phyloP scores from a whole-genome alignment of 257 asterid genomes.

The Capsicum pubescens region DNA sequence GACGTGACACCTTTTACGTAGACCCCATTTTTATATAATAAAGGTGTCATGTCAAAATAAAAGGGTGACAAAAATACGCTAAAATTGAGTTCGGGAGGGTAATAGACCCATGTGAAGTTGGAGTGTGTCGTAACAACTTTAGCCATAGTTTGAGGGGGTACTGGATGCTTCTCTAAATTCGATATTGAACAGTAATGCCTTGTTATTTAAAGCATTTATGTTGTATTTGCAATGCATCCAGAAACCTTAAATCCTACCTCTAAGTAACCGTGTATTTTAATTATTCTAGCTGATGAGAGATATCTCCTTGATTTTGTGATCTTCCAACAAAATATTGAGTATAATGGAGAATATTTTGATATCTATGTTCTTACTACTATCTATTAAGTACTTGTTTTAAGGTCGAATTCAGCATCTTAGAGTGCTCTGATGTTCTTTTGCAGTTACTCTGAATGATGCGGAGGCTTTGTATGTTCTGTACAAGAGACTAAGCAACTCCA shows the following conservation, averaged over 20 bases:
- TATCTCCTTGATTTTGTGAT: background rate
- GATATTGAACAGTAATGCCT: background rate
- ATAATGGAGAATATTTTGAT: background rate
- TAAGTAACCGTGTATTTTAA: background rate
- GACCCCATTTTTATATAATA: too few species aligned
- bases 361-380: background rate
- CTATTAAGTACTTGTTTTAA: background rate
- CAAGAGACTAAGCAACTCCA: constrained; percentile 67
- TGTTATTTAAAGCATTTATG: background rate
- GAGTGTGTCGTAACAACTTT: too few species aligned
- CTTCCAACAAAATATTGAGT: background rate
- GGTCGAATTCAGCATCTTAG: background rate
- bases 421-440: constrained; percentile 13
- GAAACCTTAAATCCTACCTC: background rate
- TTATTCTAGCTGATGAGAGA: background rate
- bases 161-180: background rate
- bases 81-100: too few species aligned
- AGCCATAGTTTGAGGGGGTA: too few species aligned
- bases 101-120: too few species aligned
- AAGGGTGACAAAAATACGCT: too few species aligned
- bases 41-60: too few species aligned
- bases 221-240: background rate
- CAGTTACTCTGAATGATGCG: constrained; percentile 83
- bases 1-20: too few species aligned
- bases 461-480: constrained; percentile 73